Base-by-base conservation (phyloP, 2,329 filamentous ascomycete species). In the Xylariales sp. region DNA sequence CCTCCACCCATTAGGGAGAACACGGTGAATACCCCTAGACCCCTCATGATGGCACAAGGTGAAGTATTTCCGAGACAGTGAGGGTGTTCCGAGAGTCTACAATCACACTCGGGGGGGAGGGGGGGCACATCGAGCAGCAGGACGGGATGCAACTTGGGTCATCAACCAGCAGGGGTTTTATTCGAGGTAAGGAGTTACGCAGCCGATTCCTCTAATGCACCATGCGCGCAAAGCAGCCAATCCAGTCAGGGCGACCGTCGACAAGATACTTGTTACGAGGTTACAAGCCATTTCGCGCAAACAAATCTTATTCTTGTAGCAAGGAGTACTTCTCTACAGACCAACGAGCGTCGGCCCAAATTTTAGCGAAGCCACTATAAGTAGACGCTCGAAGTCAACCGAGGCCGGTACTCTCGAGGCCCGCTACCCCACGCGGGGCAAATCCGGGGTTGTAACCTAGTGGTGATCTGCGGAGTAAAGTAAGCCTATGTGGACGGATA, bases 401-500 rank as follows among this genome's bases (percentile, higher is more conserved):
- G 59, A 39, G 49, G 30, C 36, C 39, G 6, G n/a, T 6, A 3
- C 32, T 59, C n/a, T 16, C 18, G 50, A 39, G 32, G 18, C 56
- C n/a, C 18, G 32, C 30, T 39, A 59, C 56, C 45, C 45, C 56
- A 56, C 53, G n/a, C 10, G 16, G 18, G 18, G 12, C 16, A 14
- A 56, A 45, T 30, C 23, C 39, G 12, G 49, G 30, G 12, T n/a
- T 52, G 14, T 32, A 23, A 36, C 10, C n/a, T 12, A 5, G 53
- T n/a, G 43, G 18, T 18, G 53, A 56, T 45, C 53, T 56, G 39
- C 53, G 14, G 46, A 43, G 39, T 46, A 62, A 16, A 39, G n/a
- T 23, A 30, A 28, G 50, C 14, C 5, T 46, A 14, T 62, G 39
- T 48, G 50, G 39, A 62, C n/a, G 41, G 59, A 62, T 62, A 50